These are phyloP conservation scores for Musa schizocarpa DNA, from an alignment of 176 grass and related monocot genomes.

Conservation along the genomic window DNA sequence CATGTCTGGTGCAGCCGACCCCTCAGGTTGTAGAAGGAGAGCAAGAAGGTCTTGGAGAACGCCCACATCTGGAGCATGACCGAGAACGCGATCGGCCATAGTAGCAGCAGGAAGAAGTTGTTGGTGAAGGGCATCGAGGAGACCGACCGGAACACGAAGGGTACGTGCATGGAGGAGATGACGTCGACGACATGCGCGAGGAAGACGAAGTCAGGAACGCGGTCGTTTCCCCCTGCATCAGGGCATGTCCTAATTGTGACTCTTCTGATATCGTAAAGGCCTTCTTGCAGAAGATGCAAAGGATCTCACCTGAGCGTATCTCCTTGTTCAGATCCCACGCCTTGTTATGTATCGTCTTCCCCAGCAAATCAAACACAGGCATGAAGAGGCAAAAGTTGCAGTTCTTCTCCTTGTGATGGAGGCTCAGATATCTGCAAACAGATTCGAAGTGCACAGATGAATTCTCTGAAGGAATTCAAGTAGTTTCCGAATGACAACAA, in stretches of 20 bases:
- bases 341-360: constrained; percentile 40
- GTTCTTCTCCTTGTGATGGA: constrained; percentile 78
- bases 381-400: constrained; percentile 89
- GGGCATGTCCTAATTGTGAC: not conserved
- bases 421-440: constrained; percentile 55
- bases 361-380: constrained; percentile 68
- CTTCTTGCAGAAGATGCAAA: not conserved
- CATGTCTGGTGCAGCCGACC: constrained; percentile 23
- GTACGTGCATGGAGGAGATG: constrained; percentile 15
- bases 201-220: constrained; percentile 26
- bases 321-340: constrained; percentile 86
- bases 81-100: constrained; percentile 9
- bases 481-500: not conserved
- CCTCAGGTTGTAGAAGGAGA: constrained; percentile 20
- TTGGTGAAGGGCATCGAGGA: not conserved
- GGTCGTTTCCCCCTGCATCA: constrained; percentile 9
- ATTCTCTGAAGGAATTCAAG: not conserved
- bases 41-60: constrained; percentile 19
- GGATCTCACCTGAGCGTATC: constrained; percentile 39
- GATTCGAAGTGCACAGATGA: not conserved
- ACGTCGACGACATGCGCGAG: constrained; percentile 20
- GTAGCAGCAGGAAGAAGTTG: not conserved
- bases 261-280: not conserved
- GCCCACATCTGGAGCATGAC: constrained; percentile 14
- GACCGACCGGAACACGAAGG: constrained; percentile 6